Conservation (phyloP, 2,329 filamentous ascomycete species). For the Monosporascus sp. region DNA sequence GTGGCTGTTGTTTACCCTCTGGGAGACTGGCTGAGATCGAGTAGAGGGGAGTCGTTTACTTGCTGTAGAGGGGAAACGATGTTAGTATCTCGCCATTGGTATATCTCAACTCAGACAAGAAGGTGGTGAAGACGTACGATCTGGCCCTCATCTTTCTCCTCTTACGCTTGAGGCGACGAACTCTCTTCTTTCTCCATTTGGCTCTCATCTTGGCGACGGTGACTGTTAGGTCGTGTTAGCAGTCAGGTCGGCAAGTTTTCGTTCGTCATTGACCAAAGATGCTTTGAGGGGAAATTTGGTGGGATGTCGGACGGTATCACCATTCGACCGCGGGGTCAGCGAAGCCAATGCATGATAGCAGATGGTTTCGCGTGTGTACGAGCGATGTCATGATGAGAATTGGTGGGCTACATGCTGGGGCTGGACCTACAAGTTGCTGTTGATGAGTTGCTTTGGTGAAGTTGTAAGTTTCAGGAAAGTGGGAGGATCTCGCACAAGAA, state of each 20-base stretch:
- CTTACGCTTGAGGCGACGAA: constrained; percentile 98
- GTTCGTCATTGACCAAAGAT: neutral
- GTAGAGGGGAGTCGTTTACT: constrained; percentile 37
- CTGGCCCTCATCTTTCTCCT: constrained; percentile 99
- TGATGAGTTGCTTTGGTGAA: constrained; percentile 28
- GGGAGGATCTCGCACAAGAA: constrained; percentile 1
- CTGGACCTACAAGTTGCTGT: constrained; percentile 26
- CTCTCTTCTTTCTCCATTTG: constrained; percentile 99
- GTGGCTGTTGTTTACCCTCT: constrained; percentile 13
- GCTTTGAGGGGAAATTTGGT: neutral
- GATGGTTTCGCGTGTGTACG: neutral
- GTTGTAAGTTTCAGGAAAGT: constrained; percentile 20
- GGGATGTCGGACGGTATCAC: neutral
- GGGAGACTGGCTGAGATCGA: constrained; percentile 34
- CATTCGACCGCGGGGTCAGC: neutral
- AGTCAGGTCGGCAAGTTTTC: neutral
- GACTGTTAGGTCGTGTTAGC: constrained; percentile 11
- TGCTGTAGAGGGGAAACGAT: constrained; percentile 23
- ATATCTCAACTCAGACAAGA: neutral
- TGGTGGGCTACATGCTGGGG: neutral
- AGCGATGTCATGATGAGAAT: neutral
- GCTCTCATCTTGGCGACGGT: constrained; percentile 65
- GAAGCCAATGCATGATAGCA: neutral
- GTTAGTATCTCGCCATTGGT: constrained; percentile 5
- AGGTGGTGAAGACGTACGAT: constrained; percentile 64